Conservation (phyloP, 108 stramenopile genomes). For the Pseudonitzschia pungens region DNA sequence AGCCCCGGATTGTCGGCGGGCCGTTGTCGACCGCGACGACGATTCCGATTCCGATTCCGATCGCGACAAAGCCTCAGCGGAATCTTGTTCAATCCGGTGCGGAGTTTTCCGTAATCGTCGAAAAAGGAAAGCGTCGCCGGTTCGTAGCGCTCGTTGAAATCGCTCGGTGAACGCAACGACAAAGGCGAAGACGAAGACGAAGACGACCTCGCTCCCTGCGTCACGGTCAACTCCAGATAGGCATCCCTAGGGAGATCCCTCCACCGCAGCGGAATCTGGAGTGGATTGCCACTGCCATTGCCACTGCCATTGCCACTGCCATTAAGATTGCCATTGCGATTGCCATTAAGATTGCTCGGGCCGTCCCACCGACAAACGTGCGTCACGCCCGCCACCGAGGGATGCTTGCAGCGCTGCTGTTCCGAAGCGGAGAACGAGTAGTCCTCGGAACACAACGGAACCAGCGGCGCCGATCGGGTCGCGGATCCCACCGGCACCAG, state of each 20-base stretch:
- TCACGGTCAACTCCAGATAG: constrained; percentile 54
- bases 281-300: neutral
- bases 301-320: constrained; percentile 12
- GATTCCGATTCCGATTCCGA: neutral
- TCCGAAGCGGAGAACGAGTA: no score
- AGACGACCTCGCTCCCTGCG: constrained; percentile 26
- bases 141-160: constrained; percentile 23
- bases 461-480: constrained; percentile 11
- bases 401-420: neutral
- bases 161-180: no score
- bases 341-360: neutral
- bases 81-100: constrained; percentile 35
- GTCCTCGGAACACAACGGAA: neutral
- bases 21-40: no score
- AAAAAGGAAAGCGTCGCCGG: constrained; percentile 42
- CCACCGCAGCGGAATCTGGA: constrained; percentile 74
- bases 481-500: constrained; percentile 29
- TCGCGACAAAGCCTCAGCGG: neutral
- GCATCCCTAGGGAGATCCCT: constrained; percentile 82
- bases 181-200: neutral
- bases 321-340: neutral
- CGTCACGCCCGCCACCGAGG: neutral
- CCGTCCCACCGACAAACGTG: neutral
- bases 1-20: neutral
- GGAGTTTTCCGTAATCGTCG: constrained; percentile 41